Percentiles rank a stretch among this genome's conserved stretches.
Evolutionary conservation across 805 yeast species (phyloP).

Genomic region (Zygosaccharomyces bailii): DNA sequence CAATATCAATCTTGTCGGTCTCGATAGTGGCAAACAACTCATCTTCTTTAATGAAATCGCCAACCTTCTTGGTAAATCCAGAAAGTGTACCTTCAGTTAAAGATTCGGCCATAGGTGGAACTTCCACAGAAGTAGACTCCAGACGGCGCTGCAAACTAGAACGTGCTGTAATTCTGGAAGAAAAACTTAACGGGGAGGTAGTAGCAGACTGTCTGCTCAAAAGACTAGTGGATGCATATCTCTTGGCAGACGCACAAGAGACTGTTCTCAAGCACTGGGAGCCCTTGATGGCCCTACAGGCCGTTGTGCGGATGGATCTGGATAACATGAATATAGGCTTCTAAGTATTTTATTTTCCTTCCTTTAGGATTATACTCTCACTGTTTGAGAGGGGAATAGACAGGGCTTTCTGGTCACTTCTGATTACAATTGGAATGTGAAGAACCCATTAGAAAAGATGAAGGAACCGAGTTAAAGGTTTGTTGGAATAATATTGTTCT

Average conservation of each 20-base stretch:
- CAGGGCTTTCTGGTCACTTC: neutral
- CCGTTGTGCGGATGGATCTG: slow-evolving; percentile 13
- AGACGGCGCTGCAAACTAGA: slow-evolving; percentile 24
- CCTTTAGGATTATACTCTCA: neutral
- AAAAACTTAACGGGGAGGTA: slow-evolving; percentile 1
- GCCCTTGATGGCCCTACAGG: slow-evolving; percentile 11
- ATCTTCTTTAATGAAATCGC: slow-evolving; percentile 82
- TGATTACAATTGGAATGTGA: neutral
- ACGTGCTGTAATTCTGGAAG: neutral
- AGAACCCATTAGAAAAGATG: neutral
- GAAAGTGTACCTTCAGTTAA: slow-evolving; percentile 94
- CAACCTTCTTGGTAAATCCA: slow-evolving; percentile 66
- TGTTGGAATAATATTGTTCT: neutral
- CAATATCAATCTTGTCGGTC: slow-evolving; percentile 97
- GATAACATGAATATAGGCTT: slow-evolving; percentile 12
- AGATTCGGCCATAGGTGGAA: slow-evolving; percentile 98
- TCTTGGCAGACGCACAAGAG: slow-evolving; percentile 11
- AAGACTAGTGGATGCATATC: slow-evolving; percentile 16
- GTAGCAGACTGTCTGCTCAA: slow-evolving; percentile 2
- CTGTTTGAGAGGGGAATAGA: neutral
- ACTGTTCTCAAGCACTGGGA: slow-evolving; percentile 12
- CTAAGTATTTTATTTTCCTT: neutral
- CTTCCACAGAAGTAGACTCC: slow-evolving; percentile 62
- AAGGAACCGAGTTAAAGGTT: neutral
- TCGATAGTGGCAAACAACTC: slow-evolving; percentile 95